phyloP scores from a whole-genome alignment of 352 stramenopile species.

The Pseudoperonospora humuli region DNA sequence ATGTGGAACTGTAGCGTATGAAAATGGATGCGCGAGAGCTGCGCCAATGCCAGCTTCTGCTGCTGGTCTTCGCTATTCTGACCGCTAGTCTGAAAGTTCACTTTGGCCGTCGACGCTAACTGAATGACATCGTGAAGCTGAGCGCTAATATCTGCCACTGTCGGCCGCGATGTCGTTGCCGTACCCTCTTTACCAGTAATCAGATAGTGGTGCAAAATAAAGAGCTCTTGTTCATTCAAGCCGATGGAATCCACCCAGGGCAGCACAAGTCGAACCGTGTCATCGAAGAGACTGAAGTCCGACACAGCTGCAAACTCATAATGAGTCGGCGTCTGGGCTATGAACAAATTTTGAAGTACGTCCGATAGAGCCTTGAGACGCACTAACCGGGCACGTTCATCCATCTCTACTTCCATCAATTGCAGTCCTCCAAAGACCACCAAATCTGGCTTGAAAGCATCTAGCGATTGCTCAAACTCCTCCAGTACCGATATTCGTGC shows the following conservation, averaged over 20 bases:
- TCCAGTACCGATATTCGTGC: constrained; percentile 69
- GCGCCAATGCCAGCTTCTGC: constrained; percentile 38
- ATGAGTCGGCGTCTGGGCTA: constrained; percentile 52
- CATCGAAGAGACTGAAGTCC: constrained; percentile 77
- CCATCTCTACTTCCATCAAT: constrained; percentile 77
- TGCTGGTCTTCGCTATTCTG: constrained; percentile 16
- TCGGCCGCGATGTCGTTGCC: constrained; percentile 67
- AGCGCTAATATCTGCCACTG: constrained; percentile 58
- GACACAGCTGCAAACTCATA: constrained; percentile 82
- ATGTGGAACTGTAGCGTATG: constrained; percentile 86
- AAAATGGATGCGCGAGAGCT: constrained; percentile 77
- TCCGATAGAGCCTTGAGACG: constrained; percentile 57
- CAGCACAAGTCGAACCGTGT: constrained; percentile 69
- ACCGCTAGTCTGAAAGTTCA: constrained; percentile 28
- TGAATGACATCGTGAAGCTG: constrained; percentile 68
- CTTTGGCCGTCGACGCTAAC: constrained; percentile 40
- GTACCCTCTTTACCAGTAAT: constrained; percentile 64
- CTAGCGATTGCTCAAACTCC: constrained; percentile 57
- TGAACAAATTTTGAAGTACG: constrained; percentile 62
- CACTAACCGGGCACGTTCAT: constrained; percentile 39
- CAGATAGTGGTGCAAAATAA: constrained; percentile 76
- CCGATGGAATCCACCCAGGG: constrained; percentile 76
- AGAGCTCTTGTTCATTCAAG: constrained; percentile 79
- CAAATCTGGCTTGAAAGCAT: constrained; percentile 53
- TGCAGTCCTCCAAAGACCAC: constrained; percentile 79